Conservation (phyloP, 1,284 basidiomycete genomes). For the Thecaphora thlaspeos region DNA sequence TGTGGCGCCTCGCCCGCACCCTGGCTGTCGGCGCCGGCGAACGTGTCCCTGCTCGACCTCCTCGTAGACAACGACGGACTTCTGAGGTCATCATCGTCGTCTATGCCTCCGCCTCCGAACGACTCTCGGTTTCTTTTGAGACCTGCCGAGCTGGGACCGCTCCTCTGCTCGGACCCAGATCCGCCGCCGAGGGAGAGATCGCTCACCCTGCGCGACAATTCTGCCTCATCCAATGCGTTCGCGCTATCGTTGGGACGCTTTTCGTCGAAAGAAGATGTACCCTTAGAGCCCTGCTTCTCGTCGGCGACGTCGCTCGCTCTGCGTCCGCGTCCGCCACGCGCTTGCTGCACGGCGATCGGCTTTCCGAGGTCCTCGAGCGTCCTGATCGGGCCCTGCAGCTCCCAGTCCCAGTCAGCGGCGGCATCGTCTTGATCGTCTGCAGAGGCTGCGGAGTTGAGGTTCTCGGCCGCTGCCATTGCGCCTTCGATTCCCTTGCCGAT, state of each 20-base stretch:
- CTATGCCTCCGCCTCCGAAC: not conserved
- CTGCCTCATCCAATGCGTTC: not conserved
- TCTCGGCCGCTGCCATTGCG: conserved; percentile 55
- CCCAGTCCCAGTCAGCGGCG: conserved; percentile 47
- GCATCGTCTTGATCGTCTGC: conserved; percentile 14
- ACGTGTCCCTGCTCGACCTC: not conserved
- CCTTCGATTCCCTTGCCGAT: conserved; percentile 70
- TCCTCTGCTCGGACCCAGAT: not conserved
- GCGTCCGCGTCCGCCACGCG: too few relatives aligned
- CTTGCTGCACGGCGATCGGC: not conserved
- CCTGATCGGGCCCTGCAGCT: conserved; percentile 64
- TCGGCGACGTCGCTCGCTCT: not conserved
- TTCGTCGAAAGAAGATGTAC: not conserved
- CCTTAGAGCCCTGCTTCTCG: not conserved
- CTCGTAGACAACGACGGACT: too few relatives aligned
- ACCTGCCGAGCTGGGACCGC: not conserved
- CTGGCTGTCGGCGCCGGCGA: not conserved
- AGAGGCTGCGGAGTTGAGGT: conserved; percentile 22
- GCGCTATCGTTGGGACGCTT: not conserved
- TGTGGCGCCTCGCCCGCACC: too few relatives aligned
- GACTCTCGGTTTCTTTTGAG: not conserved
- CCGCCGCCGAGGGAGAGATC: not conserved
- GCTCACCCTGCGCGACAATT: not conserved
- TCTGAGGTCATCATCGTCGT: too few relatives aligned
- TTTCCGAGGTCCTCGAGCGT: conserved; percentile 14